Evolutionary conservation across 1,284 basidiomycete species (phyloP).

Genomic region (Cryptococcus wingfieldii): DNA sequence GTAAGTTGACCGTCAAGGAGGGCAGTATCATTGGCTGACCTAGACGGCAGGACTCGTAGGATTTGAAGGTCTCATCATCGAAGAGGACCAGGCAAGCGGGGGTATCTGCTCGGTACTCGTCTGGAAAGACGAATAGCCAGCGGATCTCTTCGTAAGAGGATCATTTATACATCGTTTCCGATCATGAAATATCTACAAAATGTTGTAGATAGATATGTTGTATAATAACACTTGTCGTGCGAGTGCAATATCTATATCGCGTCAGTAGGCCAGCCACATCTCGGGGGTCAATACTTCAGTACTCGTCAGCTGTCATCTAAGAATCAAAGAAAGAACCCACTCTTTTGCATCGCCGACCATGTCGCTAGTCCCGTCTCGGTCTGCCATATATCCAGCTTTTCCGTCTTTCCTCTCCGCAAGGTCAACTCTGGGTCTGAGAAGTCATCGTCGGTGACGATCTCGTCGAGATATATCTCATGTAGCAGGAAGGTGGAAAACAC

Average conservation of each 20-base stretch:
- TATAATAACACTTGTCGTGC: background rate
- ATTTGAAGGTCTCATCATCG: conserved; percentile 72
- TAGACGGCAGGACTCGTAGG: conserved; percentile 56
- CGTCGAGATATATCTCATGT: conserved; percentile 30
- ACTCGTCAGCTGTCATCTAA: background rate
- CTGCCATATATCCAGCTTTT: conserved; percentile 23
- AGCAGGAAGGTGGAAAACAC: conserved; percentile 33
- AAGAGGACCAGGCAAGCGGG: conserved; percentile 69
- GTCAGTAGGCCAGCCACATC: conserved; percentile 38
- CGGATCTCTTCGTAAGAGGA: background rate
- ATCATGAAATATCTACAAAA: background rate
- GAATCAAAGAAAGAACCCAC: conserved; percentile 17
- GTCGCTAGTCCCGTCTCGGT: conserved; percentile 20
- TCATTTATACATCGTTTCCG: background rate
- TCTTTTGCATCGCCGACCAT: conserved; percentile 33
- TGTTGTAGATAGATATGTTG: background rate
- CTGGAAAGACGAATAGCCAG: conserved; percentile 13
- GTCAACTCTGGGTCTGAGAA: conserved; percentile 13
- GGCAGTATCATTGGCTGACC: background rate
- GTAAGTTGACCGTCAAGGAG: conserved; percentile 15
- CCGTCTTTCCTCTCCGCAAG: conserved; percentile 11
- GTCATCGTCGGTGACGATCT: conserved; percentile 22
- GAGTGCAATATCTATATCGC: background rate
- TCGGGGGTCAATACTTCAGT: conserved; percentile 31
- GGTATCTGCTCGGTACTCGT: conserved; percentile 48